Evolutionary conservation across 257 asterid genomes (phyloP), one percentile per base, ranked within the genome.

Genomic region (Nicotiana noctiflora): DNA sequence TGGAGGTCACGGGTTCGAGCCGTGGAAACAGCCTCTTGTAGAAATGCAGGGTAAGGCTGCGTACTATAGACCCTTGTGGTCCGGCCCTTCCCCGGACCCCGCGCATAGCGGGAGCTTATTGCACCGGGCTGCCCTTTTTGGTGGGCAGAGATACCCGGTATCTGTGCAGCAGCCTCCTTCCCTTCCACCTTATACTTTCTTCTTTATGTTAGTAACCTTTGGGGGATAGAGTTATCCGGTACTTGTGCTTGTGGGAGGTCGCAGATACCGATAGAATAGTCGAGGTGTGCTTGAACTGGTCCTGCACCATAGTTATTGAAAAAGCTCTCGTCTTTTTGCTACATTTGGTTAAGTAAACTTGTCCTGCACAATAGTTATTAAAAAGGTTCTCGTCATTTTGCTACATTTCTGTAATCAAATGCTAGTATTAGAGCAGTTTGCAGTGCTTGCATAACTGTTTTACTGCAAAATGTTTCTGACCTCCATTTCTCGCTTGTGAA

Each of bases 401-500:
- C 79, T 72, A 15, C 5, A n/a, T 49, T 74, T 74, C 61, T 23
- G 23, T 9, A 49, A 12, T 72, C 23, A 44, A 49, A 72, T 72
- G 15, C 37, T 49, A 72, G 61, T 72, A 49, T 14, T 11, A 21
- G 23, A 46, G 78, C 78, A 70, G 14, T 44, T 49, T 14, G 51
- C 51, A 2, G 44, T 51, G 32, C 44, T 23, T 74, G 17, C 15
- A 25, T 74, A 74, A 34, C 61, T 74, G 27, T 25, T 70, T 21
- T 21, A 44, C 21, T 46, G 61, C 61, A 74, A 74, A 51, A 32
- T 49, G 61, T 49, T 74, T 49, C 79, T 74, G 44, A 74, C 15
- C 1, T 49, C 44, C 25, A 49, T 14, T 49, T 74, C 23, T 74
- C 25, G 6, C 17, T 74, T 25, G 83, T 83, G 85, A 87, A 94